These are phyloP conservation scores for Phycomyces blakesleeanus DNA, from an alignment of 192 early-diverging fungal species.

Conservation along the genomic window DNA sequence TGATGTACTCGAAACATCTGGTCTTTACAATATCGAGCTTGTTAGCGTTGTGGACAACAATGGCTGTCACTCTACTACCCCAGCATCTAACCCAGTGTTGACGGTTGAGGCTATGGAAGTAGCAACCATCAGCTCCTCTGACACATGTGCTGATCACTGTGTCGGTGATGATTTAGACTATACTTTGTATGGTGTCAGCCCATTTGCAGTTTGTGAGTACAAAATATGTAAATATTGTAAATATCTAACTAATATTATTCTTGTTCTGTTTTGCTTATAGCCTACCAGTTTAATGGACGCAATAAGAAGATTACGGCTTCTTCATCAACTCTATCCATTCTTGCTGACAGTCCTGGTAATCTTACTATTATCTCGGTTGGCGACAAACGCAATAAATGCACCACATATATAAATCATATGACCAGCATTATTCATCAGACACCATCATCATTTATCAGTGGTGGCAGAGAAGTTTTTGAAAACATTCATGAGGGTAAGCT, in stretches of 20 bases:
- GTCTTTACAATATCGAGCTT: constrained; percentile 34
- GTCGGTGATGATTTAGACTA: constrained; percentile 40
- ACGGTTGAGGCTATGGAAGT: constrained; percentile 28
- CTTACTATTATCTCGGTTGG: constrained; percentile 44
- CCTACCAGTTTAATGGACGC: constrained; percentile 33
- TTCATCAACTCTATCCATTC: constrained; percentile 19
- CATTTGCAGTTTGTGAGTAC: constrained; percentile 35
- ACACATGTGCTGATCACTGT: constrained; percentile 30
- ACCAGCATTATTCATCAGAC: constrained; percentile 36
- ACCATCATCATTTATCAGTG: constrained; percentile 35
- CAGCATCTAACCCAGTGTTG: constrained; percentile 7
- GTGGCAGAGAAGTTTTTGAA: constrained; percentile 38
- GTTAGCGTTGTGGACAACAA: constrained; percentile 31
- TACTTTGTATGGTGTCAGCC: constrained; percentile 25
- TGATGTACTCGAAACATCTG: constrained; percentile 26
- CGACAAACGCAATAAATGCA: constrained; percentile 40
- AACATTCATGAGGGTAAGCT: constrained; percentile 38
- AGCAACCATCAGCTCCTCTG: constrained; percentile 27
- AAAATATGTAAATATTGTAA: background rate
- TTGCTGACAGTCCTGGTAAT: constrained; percentile 47
- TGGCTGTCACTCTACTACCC: constrained; percentile 24
- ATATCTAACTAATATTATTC: too few species aligned
- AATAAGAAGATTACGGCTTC: constrained; percentile 21
- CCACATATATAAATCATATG: constrained; percentile 30
- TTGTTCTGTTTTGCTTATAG: constrained; percentile 12